These are phyloP conservation scores for Mucor circinelloides DNA, from an alignment of 371 early-diverging fungal genomes.

Conservation along the genomic window DNA sequence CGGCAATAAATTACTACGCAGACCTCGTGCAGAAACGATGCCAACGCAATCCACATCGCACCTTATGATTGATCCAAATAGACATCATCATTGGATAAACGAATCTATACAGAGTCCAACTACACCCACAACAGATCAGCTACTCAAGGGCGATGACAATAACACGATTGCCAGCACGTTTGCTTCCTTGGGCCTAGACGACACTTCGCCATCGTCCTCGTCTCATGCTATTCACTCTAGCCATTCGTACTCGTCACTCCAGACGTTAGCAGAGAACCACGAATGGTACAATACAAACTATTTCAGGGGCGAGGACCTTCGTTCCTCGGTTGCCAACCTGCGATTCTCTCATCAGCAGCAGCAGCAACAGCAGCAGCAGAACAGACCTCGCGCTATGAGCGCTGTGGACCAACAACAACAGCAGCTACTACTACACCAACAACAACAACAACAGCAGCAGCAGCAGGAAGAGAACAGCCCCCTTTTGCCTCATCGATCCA, in stretches of 20 bases:
- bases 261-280: conserved; percentile 12
- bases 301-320: conserved; percentile 30
- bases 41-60: conserved; percentile 51
- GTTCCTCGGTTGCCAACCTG: conserved; percentile 20
- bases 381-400: conserved; percentile 56
- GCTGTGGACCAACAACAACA: conserved; percentile 32
- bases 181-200: conserved; percentile 74
- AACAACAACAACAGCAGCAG: conserved; percentile 5
- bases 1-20: conserved; percentile 20
- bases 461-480: neutral
- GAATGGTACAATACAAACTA: conserved; percentile 4
- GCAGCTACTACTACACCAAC: neutral
- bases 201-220: conserved; percentile 15
- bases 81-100: neutral
- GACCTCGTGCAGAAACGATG: conserved; percentile 77
- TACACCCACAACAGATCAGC: conserved; percentile 40
- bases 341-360: neutral
- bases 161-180: conserved; percentile 66
- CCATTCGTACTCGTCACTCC: conserved; percentile 36
- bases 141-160: conserved; percentile 28
- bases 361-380: conserved; percentile 11
- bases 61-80: conserved; percentile 21
- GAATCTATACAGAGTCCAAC: conserved; percentile 27
- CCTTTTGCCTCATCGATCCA: conserved; percentile 15
- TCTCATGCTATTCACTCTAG: conserved; percentile 20